phyloP scores from a whole-genome alignment of 2,329 filamentous ascomycete species.

The Xylaria sp. region DNA sequence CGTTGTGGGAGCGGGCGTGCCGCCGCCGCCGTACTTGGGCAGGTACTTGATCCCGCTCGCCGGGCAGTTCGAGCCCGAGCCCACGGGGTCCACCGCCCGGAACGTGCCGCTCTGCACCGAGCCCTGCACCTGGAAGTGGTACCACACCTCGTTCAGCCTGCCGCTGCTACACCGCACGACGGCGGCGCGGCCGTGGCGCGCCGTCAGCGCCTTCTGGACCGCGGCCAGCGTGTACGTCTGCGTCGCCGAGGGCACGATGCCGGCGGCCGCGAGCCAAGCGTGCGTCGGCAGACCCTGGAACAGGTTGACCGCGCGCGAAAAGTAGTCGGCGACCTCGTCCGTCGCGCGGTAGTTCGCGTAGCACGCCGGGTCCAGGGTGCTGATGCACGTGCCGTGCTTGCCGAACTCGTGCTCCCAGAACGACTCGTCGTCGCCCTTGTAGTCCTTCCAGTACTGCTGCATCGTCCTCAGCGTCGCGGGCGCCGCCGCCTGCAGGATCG shows the following conservation, averaged over 20 bases:
- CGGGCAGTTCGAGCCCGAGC: constrained; percentile 64
- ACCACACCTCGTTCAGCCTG: constrained; percentile 61
- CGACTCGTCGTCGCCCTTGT: constrained; percentile 64
- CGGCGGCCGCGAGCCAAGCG: constrained; percentile 64
- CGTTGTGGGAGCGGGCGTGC: constrained; percentile 5
- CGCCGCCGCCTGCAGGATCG: constrained; percentile 56
- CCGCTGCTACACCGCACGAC: constrained; percentile 57
- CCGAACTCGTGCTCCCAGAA: constrained; percentile 79
- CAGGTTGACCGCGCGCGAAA: constrained; percentile 66
- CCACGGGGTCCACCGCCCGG: constrained; percentile 58
- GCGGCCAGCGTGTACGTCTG: constrained; percentile 63
- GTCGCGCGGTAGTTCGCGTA: constrained; percentile 65
- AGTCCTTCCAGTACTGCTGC: constrained; percentile 74
- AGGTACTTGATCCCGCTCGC: constrained; percentile 66
- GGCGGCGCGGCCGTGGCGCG: constrained; percentile 58
- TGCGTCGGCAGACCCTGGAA: constrained; percentile 72
- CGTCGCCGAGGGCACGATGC: constrained; percentile 59
- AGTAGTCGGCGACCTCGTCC: constrained; percentile 72
- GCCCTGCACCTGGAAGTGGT: constrained; percentile 66
- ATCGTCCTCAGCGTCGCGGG: constrained; percentile 66
- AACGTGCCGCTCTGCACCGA: constrained; percentile 66
- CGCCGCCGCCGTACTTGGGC: constrained; percentile 52
- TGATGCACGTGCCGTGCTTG: constrained; percentile 76
- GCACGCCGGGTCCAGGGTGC: constrained; percentile 69
- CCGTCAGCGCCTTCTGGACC: constrained; percentile 63